Percentiles rank a stretch among this genome's conserved stretches.
phyloP scores from a whole-genome alignment of 2,329 filamentous ascomycete species.

The Pseudogymnoascus sp. region DNA sequence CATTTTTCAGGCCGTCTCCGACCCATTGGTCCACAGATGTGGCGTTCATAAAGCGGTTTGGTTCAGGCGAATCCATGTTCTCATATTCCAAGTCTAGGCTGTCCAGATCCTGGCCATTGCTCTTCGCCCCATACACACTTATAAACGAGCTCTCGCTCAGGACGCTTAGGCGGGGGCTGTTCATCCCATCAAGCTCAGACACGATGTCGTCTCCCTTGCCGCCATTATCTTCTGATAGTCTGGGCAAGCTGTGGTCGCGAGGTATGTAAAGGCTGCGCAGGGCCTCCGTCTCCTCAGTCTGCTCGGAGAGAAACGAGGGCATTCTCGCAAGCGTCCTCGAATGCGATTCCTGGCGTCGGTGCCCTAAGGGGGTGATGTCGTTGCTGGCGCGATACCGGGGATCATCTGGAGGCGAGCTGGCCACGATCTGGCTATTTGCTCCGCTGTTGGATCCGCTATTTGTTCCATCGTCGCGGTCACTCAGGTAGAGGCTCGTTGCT shows the following conservation, averaged over 20 bases:
- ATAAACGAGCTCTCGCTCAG: constrained; percentile 61
- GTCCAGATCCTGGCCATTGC: constrained; percentile 10
- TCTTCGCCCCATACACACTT: constrained; percentile 53
- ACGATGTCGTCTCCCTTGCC: constrained; percentile 26
- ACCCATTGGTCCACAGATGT: constrained; percentile 22
- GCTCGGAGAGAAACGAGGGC: constrained; percentile 59
- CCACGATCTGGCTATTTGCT: constrained; percentile 12
- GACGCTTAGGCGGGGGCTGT: constrained; percentile 55
- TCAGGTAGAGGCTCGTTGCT: constrained; percentile 19
- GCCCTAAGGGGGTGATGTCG: not conserved
- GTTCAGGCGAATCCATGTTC: not conserved
- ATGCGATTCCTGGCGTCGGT: constrained; percentile 24
- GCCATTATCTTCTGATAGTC: constrained; percentile 35
- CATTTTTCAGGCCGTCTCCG: constrained; percentile 14
- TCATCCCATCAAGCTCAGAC: constrained; percentile 29
- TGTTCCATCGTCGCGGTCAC: constrained; percentile 19
- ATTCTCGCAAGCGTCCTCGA: constrained; percentile 43
- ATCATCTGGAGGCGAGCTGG: constrained; percentile 22
- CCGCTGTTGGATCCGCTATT: constrained; percentile 13
- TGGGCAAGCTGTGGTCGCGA: constrained; percentile 41
- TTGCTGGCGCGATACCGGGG: not conserved
- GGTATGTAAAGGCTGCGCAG: constrained; percentile 49
- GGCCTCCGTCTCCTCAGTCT: constrained; percentile 52
- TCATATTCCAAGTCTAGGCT: constrained; percentile 6
- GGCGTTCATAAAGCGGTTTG: constrained; percentile 6